Base-by-base conservation (phyloP, 495 filamentous ascomycete species). In the Talaromyces trachyspermus region DNA sequence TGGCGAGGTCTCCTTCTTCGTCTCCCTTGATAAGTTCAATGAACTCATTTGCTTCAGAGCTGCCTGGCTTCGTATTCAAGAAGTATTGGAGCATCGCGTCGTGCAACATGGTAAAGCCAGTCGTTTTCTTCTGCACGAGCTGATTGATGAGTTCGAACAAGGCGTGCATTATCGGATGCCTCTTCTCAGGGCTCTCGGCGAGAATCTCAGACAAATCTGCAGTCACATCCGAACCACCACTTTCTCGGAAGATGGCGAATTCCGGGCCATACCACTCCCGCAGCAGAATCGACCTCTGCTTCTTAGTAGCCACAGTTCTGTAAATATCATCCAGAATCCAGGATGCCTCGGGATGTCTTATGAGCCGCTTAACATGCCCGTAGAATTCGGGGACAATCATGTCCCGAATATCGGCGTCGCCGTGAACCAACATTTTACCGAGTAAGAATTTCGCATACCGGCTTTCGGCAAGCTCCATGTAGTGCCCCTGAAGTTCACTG, bases 291-390 rank as follows among this genome's bases (percentile, higher is more conserved):
- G 83, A 79, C 61, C 89, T 88, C 60, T 99, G 94, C 50, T 84
- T 75, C 54, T 78, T 76, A 5, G 85, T 92, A 12, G 90, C 90
- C 51, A 87, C 81, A 27, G 80, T 79, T 23, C 92, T 81, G 67
- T 95, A 99, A 50, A 94, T 81, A 68, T 99, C 94, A 58, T 99
- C 94, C 32, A 99, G 72, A 52, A 97, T 95, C 86, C 92, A 97
- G 14, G 88, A 88, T 18, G 86, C 91, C 65, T 97, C 94, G 2
- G 90, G 80, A 64, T 99, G 94, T 54, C 90, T 91, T 55, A 97
- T 95, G 47, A 99, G 72, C 51, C 88, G 88, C 54, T 85, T 82
- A 37, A 95, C 86, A 54, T 88, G 79, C 14, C 92, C 91, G 59
- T 89, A 95, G 66, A 99, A 96, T 61, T 99, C 92, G 15, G 88